Conservation (phyloP, 2,329 filamentous ascomycete species). For the Fusarium irregulare region DNA sequence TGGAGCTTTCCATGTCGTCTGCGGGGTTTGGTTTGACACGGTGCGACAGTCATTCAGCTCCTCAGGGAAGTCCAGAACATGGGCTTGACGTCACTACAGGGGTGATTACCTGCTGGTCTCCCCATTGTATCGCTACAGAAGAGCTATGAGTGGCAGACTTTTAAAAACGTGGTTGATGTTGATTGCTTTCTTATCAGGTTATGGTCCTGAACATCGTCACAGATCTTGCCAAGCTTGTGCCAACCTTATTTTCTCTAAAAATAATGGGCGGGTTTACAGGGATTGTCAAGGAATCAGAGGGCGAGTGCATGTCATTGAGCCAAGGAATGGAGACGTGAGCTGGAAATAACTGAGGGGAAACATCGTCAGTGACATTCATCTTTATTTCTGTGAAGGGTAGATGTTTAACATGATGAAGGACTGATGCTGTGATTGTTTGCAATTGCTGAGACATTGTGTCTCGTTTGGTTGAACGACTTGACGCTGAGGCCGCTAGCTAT, state of each 20-base stretch:
- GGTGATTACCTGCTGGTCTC: slow-evolving; percentile 5
- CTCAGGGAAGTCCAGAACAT: background rate
- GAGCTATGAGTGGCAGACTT: background rate
- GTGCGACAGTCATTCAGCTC: slow-evolving; percentile 1
- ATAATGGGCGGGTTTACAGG: slow-evolving; percentile 15
- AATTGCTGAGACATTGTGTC: background rate
- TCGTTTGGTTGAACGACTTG: background rate
- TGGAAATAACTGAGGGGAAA: background rate
- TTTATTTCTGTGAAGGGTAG: background rate
- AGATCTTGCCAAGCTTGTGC: slow-evolving; percentile 15
- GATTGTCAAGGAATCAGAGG: slow-evolving; percentile 9
- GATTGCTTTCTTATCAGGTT: background rate
- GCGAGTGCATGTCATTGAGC: background rate
- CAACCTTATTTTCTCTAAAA: slow-evolving; percentile 32
- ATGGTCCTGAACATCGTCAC: background rate
- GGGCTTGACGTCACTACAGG: slow-evolving; percentile 27
- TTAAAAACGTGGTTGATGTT: background rate
- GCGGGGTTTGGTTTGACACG: slow-evolving; percentile 25
- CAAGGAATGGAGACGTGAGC: background rate
- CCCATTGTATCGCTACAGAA: background rate
- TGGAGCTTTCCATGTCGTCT: background rate
- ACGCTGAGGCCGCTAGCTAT: background rate
- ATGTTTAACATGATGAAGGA: background rate
- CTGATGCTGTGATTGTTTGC: background rate
- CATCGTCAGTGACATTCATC: background rate